Conservation (phyloP, 2,329 filamentous ascomycete genomes). For the Pseudogymnoascus sp. region DNA sequence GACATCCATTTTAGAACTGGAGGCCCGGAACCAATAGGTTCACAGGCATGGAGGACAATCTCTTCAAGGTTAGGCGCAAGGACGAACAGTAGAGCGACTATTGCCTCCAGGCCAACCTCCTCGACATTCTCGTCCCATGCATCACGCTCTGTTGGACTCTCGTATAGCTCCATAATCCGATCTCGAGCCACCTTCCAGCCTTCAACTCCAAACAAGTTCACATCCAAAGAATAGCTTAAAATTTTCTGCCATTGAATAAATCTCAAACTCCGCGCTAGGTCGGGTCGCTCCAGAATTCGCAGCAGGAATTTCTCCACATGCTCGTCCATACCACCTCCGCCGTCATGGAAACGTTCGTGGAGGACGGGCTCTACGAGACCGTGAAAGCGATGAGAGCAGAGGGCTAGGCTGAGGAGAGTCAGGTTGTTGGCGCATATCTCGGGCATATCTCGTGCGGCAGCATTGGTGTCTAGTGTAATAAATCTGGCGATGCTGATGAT, state of each 20-base stretch:
- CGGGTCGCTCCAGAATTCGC: neutral
- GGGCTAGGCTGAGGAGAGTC: neutral
- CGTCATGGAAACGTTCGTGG: neutral
- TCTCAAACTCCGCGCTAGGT: neutral
- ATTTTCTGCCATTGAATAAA: neutral
- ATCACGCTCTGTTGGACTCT: neutral
- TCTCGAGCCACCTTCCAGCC: neutral
- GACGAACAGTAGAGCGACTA: neutral
- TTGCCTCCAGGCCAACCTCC: neutral
- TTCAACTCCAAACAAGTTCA: neutral
- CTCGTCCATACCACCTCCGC: neutral
- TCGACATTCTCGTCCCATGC: neutral
- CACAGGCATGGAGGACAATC: neutral
- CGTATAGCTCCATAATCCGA: neutral
- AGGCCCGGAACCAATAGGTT: neutral
- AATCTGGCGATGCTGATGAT: neutral
- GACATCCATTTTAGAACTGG: neutral
- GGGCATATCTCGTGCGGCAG: neutral
- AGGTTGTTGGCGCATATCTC: neutral
- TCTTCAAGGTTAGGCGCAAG: neutral
- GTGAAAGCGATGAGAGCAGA: neutral
- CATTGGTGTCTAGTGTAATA: neutral
- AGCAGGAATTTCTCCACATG: neutral
- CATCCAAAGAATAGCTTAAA: neutral
- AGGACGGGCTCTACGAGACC: neutral